A percentile compares a stretch with the other conserved stretches of the same genome.
Conservation (phyloP, 129 eudicot genomes). For the Rutidosis leptorrhynchoides region DNA sequence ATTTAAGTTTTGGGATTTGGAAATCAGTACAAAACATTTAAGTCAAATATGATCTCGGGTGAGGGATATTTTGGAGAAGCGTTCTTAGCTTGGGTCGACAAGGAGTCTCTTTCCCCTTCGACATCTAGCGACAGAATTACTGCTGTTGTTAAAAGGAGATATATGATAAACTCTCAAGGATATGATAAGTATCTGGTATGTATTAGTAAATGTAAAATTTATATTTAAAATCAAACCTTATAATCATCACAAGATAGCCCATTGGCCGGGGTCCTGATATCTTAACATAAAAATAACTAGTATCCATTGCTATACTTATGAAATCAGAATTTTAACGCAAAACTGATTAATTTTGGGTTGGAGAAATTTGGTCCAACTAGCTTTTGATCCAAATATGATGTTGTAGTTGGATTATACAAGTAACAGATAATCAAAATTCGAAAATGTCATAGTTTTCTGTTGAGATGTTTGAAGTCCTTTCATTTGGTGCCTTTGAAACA, state of each 20-base stretch:
- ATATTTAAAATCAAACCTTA: too few relatives aligned
- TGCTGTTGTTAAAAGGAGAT: constrained; percentile 6
- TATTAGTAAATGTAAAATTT: background rate
- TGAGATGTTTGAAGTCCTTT: too few relatives aligned
- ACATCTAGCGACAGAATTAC: background rate
- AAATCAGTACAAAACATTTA: background rate
- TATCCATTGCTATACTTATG: too few relatives aligned
- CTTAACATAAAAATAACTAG: too few relatives aligned
- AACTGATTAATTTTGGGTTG: background rate
- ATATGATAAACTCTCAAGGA: background rate
- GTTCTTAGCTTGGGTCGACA: constrained; percentile 3
- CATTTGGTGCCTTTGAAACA: too few relatives aligned
- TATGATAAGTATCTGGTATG: background rate
- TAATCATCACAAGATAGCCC: too few relatives aligned
- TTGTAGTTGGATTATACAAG: too few relatives aligned
- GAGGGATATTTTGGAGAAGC: constrained; percentile 20
- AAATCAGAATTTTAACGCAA: background rate
- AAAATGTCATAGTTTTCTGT: too few relatives aligned
- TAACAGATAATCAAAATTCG: too few relatives aligned
- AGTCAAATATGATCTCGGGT: background rate
- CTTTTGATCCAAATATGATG: too few relatives aligned
- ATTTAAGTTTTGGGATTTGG: background rate
- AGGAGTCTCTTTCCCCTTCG: constrained; percentile 1
- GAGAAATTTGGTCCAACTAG: background rate
- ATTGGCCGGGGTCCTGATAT: too few relatives aligned